These are phyloP conservation scores for Yamadazyma jaroonii DNA, from an alignment of 1,139 yeast genomes.

Conservation along the genomic window DNA sequence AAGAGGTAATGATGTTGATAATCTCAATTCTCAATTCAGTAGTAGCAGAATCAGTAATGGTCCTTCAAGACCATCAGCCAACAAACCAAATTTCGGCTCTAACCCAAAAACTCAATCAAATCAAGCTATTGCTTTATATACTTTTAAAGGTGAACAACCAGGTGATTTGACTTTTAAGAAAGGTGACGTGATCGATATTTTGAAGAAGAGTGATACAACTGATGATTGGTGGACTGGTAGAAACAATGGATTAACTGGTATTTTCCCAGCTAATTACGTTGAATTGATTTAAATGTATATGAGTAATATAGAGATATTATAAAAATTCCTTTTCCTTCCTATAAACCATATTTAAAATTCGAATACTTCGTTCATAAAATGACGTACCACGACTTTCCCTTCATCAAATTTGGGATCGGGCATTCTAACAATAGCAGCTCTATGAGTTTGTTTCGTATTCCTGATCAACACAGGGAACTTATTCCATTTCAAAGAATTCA, in stretches of 20 bases:
- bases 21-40: constrained; percentile 29
- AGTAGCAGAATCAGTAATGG: constrained; percentile 24
- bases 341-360: not conserved
- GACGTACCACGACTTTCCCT: constrained; percentile 65
- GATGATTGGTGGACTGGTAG: constrained; percentile 99
- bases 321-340: not conserved
- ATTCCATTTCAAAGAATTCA: constrained; percentile 62
- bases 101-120: constrained; percentile 47
- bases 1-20: constrained; percentile 35
- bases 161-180: constrained; percentile 91
- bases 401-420: constrained; percentile 54
- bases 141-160: constrained; percentile 85
- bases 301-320: not conserved
- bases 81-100: constrained; percentile 56
- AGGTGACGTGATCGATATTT: constrained; percentile 90
- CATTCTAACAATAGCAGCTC: constrained; percentile 74
- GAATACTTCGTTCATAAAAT: constrained; percentile 51
- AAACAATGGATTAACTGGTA: constrained; percentile 78
- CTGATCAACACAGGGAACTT: constrained; percentile 71
- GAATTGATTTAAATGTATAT: constrained; percentile 53
- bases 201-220: constrained; percentile 78
- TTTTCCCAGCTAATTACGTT: constrained; percentile 96
- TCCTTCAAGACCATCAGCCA: constrained; percentile 39
- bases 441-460: constrained; percentile 66
- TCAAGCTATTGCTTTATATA: constrained; percentile 86